Conservation (phyloP, 305 asterid genomes). For the Caryopteris hybrid region DNA sequence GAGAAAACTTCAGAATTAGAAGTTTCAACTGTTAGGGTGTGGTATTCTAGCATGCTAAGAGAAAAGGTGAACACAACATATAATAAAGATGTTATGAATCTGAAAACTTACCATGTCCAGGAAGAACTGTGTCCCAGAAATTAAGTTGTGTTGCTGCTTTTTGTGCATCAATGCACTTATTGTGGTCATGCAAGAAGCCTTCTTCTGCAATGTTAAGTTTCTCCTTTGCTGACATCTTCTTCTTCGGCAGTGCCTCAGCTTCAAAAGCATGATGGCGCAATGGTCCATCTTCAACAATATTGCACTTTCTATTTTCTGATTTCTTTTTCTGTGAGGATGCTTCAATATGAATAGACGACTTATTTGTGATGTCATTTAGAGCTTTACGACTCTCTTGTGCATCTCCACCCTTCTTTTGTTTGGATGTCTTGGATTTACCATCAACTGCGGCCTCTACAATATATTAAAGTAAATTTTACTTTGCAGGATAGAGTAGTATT, state of each 20-base stretch:
- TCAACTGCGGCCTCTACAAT: constrained; percentile 35
- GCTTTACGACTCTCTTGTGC: constrained; percentile 52
- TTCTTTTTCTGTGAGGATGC: constrained; percentile 35
- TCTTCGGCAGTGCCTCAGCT: constrained; percentile 25
- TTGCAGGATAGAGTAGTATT: not conserved
- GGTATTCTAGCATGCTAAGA: not conserved
- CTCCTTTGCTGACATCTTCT: constrained; percentile 19
- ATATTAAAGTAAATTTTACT: constrained; percentile 5
- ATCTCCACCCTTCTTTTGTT: constrained; percentile 42
- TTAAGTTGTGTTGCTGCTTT: constrained; percentile 17
- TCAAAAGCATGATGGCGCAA: constrained; percentile 12
- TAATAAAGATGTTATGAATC: not conserved
- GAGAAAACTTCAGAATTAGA: not conserved
- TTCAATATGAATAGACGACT: constrained; percentile 34
- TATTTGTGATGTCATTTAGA: constrained; percentile 70
- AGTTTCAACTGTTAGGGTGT: not conserved
- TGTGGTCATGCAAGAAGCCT: constrained; percentile 64
- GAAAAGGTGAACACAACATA: not conserved
- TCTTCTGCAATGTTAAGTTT: constrained; percentile 44
- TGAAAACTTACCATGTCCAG: constrained; percentile 48
- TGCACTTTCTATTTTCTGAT: constrained; percentile 27
- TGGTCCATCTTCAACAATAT: constrained; percentile 27
- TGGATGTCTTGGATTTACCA: constrained; percentile 37
- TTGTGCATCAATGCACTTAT: constrained; percentile 57
- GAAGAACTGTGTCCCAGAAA: constrained; percentile 57